A percentile compares a stretch with the other conserved stretches of the same genome.
These are phyloP conservation scores for Marasmius tenuissimus DNA, from an alignment of 1,284 basidiomycete genomes.

Conservation along the genomic window DNA sequence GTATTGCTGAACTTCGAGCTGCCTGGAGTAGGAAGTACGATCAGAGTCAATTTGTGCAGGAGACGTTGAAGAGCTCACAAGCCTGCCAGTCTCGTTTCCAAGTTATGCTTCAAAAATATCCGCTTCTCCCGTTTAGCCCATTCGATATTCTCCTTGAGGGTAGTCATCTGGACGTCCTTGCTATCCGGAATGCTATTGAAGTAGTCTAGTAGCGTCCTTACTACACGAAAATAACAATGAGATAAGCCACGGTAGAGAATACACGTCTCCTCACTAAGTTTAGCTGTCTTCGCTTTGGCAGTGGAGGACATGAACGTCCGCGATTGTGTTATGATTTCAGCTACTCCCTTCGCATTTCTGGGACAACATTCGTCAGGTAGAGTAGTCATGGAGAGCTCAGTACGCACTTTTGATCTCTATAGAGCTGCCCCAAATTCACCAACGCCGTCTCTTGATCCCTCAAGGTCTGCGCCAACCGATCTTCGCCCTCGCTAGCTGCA, in stretches of 20 bases:
- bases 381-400: background rate
- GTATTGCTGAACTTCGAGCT: slow-evolving; percentile 79
- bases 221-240: slow-evolving; percentile 37
- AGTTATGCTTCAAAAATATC: slow-evolving; percentile 92
- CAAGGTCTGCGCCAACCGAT: slow-evolving; percentile 55
- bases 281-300: slow-evolving; percentile 98
- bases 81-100: slow-evolving; percentile 88
- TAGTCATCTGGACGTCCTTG: slow-evolving; percentile 80
- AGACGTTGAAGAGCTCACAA: slow-evolving; percentile 52
- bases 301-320: slow-evolving; percentile 91
- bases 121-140: slow-evolving; percentile 94
- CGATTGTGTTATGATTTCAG: slow-evolving; percentile 85
- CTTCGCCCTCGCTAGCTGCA: slow-evolving; percentile 6
- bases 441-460: slow-evolving; percentile 87
- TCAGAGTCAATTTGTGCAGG: background rate
- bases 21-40: slow-evolving; percentile 37
- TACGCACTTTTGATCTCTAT: slow-evolving; percentile 81
- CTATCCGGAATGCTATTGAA: slow-evolving; percentile 81
- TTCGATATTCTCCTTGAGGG: slow-evolving; percentile 87
- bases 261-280: slow-evolving; percentile 69
- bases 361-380: background rate
- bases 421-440: slow-evolving; percentile 85
- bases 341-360: slow-evolving; percentile 85
- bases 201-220: slow-evolving; percentile 90
- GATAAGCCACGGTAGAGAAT: slow-evolving; percentile 5